phyloP scores from a whole-genome alignment of 2,329 filamentous ascomycete species.

The Penicillium aurantiogriseum region DNA sequence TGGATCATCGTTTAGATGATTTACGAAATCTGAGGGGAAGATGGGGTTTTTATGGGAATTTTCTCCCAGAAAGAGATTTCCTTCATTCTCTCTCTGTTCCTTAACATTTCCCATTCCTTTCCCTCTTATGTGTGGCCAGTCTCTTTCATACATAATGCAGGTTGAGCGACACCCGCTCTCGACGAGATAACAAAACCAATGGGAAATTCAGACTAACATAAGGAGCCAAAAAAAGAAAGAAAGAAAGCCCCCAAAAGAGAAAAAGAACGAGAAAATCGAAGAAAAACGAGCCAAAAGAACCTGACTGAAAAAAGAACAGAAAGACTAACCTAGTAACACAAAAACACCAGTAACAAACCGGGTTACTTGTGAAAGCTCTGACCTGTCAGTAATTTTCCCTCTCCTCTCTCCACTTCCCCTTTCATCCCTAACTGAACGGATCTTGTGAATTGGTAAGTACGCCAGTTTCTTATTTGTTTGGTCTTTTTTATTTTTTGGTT shows the following conservation, averaged over 20 bases:
- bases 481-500: not conserved
- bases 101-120: not conserved
- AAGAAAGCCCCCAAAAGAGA: not conserved
- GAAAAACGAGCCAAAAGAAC: not conserved
- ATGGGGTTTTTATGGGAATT: not conserved
- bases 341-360: not conserved
- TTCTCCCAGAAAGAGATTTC: not conserved
- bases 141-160: conserved; percentile 1
- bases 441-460: conserved; percentile 19
- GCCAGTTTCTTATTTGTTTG: conserved; percentile 13
- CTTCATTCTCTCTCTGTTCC: not conserved
- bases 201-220: not conserved
- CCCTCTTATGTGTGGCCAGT: not conserved
- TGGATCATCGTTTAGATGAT: conserved; percentile 22
- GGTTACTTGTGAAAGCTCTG: conserved; percentile 4
- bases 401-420: conserved; percentile 26
- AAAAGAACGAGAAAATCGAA: not conserved
- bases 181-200: conserved; percentile 12
- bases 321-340: conserved; percentile 3
- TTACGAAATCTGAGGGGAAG: conserved; percentile 6
- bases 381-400: conserved; percentile 21
- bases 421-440: conserved; percentile 23
- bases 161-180: conserved; percentile 10
- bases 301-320: not conserved
- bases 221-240: not conserved